phyloP scores from a whole-genome alignment of 305 asterid species.

The Fraxinus floribunda region DNA sequence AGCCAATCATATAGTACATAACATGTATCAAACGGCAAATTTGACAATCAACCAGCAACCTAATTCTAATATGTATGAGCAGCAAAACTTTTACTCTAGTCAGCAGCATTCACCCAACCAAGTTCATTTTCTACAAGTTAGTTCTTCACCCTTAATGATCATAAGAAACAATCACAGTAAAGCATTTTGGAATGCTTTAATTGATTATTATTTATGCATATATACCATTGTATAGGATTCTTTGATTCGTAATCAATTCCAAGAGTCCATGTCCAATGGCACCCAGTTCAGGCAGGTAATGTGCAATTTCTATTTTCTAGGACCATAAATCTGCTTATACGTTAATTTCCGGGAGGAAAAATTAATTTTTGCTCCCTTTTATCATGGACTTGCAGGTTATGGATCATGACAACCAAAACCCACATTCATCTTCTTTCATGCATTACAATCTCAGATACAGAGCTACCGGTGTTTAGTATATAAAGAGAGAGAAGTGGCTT shows the following conservation, averaged over 20 bases:
- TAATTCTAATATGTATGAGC: conserved; percentile 46
- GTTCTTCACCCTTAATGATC: conserved; percentile 22
- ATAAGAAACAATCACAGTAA: neutral
- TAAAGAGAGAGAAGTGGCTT: conserved; percentile 11
- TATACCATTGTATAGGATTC: conserved; percentile 39
- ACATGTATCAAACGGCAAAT: conserved; percentile 49
- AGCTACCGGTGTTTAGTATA: conserved; percentile 48
- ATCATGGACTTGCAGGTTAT: conserved; percentile 38
- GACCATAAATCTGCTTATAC: neutral
- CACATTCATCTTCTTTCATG: conserved; percentile 48
- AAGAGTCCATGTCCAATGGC: conserved; percentile 47
- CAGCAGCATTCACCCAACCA: conserved; percentile 55
- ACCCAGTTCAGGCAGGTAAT: conserved; percentile 53
- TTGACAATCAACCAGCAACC: conserved; percentile 43
- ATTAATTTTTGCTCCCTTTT: conserved; percentile 18
- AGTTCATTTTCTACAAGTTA: conserved; percentile 53
- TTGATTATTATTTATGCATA: neutral
- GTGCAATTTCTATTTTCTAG: conserved; percentile 1
- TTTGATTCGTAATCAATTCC: conserved; percentile 49
- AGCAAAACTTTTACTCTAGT: conserved; percentile 43
- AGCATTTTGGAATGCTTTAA: neutral
- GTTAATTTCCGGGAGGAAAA: conserved; percentile 10
- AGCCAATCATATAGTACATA: conserved; percentile 49
- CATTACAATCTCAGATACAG: conserved; percentile 51
- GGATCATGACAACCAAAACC: conserved; percentile 44